Evolutionary conservation across 2,329 filamentous ascomycete genomes (phyloP).

Genomic region (Aspergillus sp.): DNA sequence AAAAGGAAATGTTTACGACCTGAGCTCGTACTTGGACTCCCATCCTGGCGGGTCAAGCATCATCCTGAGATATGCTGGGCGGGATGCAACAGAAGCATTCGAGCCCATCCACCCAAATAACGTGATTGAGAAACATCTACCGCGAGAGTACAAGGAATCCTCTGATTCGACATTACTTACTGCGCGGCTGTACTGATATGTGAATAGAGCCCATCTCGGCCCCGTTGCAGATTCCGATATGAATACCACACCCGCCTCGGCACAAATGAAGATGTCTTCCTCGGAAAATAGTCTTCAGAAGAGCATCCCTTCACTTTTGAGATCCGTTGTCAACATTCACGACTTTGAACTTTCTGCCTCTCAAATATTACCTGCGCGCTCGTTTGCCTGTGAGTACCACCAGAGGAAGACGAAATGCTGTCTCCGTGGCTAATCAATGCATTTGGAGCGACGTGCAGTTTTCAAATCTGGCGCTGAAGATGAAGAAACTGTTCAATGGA

Average conservation of each 20-base stretch:
- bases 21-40: not conserved
- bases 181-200: too few relatives aligned
- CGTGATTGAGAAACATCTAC: not conserved
- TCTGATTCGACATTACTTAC: too few relatives aligned
- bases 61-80: not conserved
- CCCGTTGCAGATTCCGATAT: too few relatives aligned
- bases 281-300: too few relatives aligned
- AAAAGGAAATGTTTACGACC: not conserved
- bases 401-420: too few relatives aligned
- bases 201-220: too few relatives aligned
- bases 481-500: conserved; percentile 4
- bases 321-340: too few relatives aligned
- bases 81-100: conserved; percentile 4
- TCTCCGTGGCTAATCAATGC: too few relatives aligned
- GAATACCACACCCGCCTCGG: too few relatives aligned
- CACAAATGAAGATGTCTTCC: too few relatives aligned
- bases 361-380: not conserved
- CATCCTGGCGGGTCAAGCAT: conserved; percentile 3
- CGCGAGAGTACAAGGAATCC: not conserved
- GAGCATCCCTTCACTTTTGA: too few relatives aligned
- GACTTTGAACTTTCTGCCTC: too few relatives aligned
- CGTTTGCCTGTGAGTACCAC: not conserved
- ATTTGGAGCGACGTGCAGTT: not conserved
- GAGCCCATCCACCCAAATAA: not conserved
- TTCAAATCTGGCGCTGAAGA: conserved; percentile 3